A percentile compares a stretch with the other conserved stretches of the same genome.
Evolutionary conservation across 495 filamentous ascomycete genomes (phyloP).

Genomic region (Penicillium lividum): DNA sequence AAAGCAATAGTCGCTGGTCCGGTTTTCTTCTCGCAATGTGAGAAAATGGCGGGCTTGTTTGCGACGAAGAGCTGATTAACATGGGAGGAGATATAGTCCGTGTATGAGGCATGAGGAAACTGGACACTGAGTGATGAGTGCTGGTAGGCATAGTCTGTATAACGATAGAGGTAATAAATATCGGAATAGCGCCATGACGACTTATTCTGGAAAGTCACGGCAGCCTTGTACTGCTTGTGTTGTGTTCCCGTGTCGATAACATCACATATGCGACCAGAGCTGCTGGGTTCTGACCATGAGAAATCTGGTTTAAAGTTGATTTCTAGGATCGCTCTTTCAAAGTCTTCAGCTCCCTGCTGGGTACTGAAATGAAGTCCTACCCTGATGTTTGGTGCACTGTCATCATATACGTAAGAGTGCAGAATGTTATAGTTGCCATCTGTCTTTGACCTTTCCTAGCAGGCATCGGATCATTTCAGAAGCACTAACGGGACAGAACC

Average conservation of each 20-base stretch:
- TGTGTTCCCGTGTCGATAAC: slow-evolving; percentile 34
- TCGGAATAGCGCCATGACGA: slow-evolving; percentile 34
- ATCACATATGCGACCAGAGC: slow-evolving; percentile 34
- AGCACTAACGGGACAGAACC: slow-evolving; percentile 30
- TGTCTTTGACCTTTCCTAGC: slow-evolving; percentile 35
- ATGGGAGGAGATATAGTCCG: slow-evolving; percentile 43
- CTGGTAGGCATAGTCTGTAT: slow-evolving; percentile 37
- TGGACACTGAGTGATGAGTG: slow-evolving; percentile 27
- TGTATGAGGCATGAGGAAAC: slow-evolving; percentile 33
- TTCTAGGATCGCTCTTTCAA: slow-evolving; percentile 32
- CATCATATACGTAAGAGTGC: slow-evolving; percentile 40
- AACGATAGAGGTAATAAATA: slow-evolving; percentile 37
- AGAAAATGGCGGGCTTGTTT: slow-evolving; percentile 32
- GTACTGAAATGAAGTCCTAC: slow-evolving; percentile 32
- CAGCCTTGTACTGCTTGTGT: slow-evolving; percentile 41
- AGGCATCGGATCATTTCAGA: slow-evolving; percentile 47
- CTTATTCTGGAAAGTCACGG: slow-evolving; percentile 28
- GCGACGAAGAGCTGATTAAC: slow-evolving; percentile 36
- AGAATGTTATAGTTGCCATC: slow-evolving; percentile 40
- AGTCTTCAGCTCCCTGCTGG: slow-evolving; percentile 30
- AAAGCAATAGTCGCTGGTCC: slow-evolving; percentile 28
- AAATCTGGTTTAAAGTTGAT: slow-evolving; percentile 28
- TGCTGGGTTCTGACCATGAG: slow-evolving; percentile 28
- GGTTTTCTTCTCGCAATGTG: slow-evolving; percentile 38
- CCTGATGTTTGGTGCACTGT: slow-evolving; percentile 38